Evolutionary conservation across 805 yeast genomes (phyloP).

Genomic region (Candida tallmaniae): DNA sequence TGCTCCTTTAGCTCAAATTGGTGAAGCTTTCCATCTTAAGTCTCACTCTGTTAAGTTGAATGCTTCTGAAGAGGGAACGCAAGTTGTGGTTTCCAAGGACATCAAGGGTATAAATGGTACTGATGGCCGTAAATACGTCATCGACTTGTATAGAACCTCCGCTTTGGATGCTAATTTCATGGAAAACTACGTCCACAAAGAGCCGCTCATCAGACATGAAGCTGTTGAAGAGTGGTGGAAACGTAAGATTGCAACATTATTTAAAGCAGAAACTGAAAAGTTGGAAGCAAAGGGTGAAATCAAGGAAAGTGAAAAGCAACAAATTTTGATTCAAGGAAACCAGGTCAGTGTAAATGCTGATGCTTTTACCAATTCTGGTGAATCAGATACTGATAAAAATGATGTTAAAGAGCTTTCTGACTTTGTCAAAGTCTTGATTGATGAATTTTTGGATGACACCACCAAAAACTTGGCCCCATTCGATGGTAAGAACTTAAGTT

Average conservation of each 20-base stretch:
- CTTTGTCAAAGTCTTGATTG: conserved; percentile 59
- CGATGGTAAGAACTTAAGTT: conserved; percentile 74
- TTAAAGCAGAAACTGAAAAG: conserved; percentile 48
- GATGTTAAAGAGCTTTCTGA: conserved; percentile 68
- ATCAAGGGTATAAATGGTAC: conserved; percentile 83
- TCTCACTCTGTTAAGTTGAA: conserved; percentile 37
- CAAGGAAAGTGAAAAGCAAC: conserved; percentile 28
- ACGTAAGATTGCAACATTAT: conserved; percentile 51
- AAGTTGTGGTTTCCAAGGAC: conserved; percentile 66
- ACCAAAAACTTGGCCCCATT: conserved; percentile 60
- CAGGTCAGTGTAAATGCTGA: conserved; percentile 73
- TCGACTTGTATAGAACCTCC: conserved; percentile 79
- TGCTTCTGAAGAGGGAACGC: conserved; percentile 39
- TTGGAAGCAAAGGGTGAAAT: conserved; percentile 32
- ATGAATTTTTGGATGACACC: conserved; percentile 56
- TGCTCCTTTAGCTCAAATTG: conserved; percentile 52
- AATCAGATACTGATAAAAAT: conserved; percentile 48
- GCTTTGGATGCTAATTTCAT: conserved; percentile 81
- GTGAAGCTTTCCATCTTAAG: conserved; percentile 75
- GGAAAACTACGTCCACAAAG: conserved; percentile 75
- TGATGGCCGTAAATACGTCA: conserved; percentile 78
- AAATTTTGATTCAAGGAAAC: conserved; percentile 49
- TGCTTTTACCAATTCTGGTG: conserved; percentile 48
- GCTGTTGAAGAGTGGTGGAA: conserved; percentile 91
- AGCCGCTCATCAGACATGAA: conserved; percentile 76